Conservation (phyloP, 1,284 basidiomycete species). For the Anthracocystis panici-leucophaei region DNA sequence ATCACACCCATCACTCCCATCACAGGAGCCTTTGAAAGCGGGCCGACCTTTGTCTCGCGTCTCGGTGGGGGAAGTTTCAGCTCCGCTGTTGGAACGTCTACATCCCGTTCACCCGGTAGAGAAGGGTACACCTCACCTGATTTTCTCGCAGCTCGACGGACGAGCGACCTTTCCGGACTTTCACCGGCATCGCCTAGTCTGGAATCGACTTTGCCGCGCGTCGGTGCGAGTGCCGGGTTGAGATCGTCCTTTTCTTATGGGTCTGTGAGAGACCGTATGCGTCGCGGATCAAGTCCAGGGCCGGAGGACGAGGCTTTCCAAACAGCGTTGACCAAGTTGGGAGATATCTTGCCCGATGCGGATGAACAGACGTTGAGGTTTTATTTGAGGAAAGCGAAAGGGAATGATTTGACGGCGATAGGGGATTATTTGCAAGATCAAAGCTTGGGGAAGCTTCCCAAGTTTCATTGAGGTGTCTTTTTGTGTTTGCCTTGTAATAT, state of each 20-base stretch:
- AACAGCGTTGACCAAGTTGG: slow-evolving; percentile 48
- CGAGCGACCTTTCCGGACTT: slow-evolving; percentile 11
- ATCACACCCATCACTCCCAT: slow-evolving; percentile 31
- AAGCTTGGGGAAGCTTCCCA: slow-evolving; percentile 42
- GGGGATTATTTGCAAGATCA: slow-evolving; percentile 63
- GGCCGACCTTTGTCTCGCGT: slow-evolving; percentile 35
- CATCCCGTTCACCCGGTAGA: slow-evolving; percentile 10
- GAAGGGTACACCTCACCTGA: slow-evolving; percentile 31
- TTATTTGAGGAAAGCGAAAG: slow-evolving; percentile 56
- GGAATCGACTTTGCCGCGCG: slow-evolving; percentile 4
- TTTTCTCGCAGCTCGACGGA: slow-evolving; percentile 13
- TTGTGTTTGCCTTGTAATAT: too few species aligned
- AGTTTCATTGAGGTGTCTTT: neutral
- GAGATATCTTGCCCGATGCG: slow-evolving; percentile 61
- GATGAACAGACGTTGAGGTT: slow-evolving; percentile 46
- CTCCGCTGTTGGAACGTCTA: neutral
- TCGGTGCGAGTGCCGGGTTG: neutral
- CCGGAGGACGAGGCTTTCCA: slow-evolving; percentile 34
- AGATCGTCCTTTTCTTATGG: slow-evolving; percentile 39
- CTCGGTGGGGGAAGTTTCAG: slow-evolving; percentile 28
- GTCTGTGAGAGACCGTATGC: slow-evolving; percentile 36
- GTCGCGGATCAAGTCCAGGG: slow-evolving; percentile 18
- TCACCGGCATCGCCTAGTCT: slow-evolving; percentile 15
- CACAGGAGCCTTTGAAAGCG: slow-evolving; percentile 13
- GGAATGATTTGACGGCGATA: slow-evolving; percentile 59